Base-by-base conservation (phyloP, 1,284 basidiomycete species). In the Moesziomyces sp. region DNA sequence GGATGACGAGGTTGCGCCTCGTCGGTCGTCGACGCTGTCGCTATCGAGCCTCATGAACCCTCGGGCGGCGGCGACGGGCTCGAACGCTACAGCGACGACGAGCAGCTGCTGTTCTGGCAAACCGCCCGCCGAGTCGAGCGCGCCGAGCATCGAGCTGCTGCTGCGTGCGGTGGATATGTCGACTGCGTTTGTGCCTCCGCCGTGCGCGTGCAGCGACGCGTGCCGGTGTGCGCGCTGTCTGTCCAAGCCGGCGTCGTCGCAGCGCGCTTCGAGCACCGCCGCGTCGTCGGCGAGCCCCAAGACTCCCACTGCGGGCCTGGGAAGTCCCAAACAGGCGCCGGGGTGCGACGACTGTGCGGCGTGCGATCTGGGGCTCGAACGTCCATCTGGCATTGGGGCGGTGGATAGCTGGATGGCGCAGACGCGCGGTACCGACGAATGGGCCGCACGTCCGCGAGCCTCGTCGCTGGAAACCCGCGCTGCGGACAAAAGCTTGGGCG, bases 1-100 rank as follows among this genome's bases (percentile, higher is more conserved):
- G 11, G 26, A 46, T 5, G 44, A 58, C 13, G 44, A 56, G 10
- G 14, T 19, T 3, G 19, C 21, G 7, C 56, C 55, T 40, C 56
- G 59, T 26, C 59, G 64, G 9, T 51, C 48, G 23, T 59, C 69
- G 13, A 73, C 75, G 13, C 65, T 77, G 7, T 77, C 76, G 24
- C 74, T 80, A 3, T 72, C 74, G 10, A 72, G 60, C 26, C 61
- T 80, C 34, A 75, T 80, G 60, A 80, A 80, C 28, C 79, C 79
- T 10, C 79, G 79, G 43, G 61, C 56, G 24, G n/a, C 23, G 21
- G 21, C 2, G 44, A 14, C 44, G 10, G 11, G 19, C 19, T 11
- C 44, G 19, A 10, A 5, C 3, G 49, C 49, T 26, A 30, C 7
- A 5, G 50, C 34, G 3, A 42, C 50, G 38, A 26, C 52, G n/a